Evolutionary conservation across 495 filamentous ascomycete species (phyloP), one percentile per base, ranked within the genome.

Genomic region (Thermochaetoides thermophila): DNA sequence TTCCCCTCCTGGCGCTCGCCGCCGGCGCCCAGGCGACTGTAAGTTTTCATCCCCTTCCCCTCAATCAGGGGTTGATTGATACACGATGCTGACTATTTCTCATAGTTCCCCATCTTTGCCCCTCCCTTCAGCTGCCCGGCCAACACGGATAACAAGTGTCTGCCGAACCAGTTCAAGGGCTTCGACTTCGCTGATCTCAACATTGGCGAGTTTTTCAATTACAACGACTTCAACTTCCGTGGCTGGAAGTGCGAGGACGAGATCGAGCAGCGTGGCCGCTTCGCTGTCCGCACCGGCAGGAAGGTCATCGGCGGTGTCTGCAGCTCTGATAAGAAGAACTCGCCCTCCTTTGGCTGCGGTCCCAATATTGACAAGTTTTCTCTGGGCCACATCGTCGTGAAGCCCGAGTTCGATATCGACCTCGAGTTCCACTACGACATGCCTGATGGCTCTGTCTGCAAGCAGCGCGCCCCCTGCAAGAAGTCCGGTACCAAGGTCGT

Each of bases 361-460:
- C 42, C 52, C 21, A 36, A 55, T 4, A 58, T 71, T 38, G 59
- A 66, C 29, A 68, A 63, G 37, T 85, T 89, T 61, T 91, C 85
- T 4, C 73, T 93, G 47, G 69, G 56, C 36, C 59, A 72, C 42
- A 69, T 89, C 52, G 61, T 82, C 39, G 61, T 93, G 36, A 70
- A 74, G 13, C 71, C 74, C 42, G 73, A 80, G 46, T 68, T 76
- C 42, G 77, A 86, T 48, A 71, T 68, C 40, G 72, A 87, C 29
- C 57, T 94, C 34, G 70, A 85, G 55, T 81, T 91, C 59, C 67
- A 80, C 62, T 92, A 84, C 57, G 62, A 61, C 46, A 86, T 92
- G 81, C 69, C 74, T 3, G 78, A 84, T 51, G 77, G 76, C 36
- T 74, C 71, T 25, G 69, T 58, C 36, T 94, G 87, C 72, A 81